Conservation (phyloP, 1,284 basidiomycete genomes). For the Cutaneotrichosporon sp. region DNA sequence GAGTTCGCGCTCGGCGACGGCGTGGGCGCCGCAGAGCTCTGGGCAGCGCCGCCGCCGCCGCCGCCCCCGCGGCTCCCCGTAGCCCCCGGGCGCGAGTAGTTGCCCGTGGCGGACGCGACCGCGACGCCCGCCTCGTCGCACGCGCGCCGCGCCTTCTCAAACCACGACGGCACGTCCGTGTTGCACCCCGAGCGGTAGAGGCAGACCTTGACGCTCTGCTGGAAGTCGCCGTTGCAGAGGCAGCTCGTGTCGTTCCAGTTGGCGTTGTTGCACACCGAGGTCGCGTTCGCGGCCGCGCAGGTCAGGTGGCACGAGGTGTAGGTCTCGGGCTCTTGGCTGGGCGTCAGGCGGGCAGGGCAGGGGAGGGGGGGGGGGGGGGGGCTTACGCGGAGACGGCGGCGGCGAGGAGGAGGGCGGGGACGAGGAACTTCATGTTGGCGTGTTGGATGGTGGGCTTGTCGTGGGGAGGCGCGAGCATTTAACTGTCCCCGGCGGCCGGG, state of each 20-base stretch:
- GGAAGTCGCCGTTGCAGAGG: constrained; percentile 12
- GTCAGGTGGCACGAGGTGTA: constrained; percentile 1
- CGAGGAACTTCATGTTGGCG: constrained; percentile 14
- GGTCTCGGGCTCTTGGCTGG: background rate
- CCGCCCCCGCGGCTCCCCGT: too few species aligned
- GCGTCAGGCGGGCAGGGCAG: too few species aligned
- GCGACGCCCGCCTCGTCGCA: too few species aligned
- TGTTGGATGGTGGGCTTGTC: background rate
- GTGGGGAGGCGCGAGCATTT: too few species aligned
- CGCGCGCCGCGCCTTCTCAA: constrained; percentile 2
- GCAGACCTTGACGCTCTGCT: constrained; percentile 11
- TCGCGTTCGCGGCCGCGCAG: background rate
- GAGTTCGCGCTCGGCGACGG: too few species aligned
- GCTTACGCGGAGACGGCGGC: constrained; percentile 3
- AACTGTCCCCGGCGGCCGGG: too few species aligned
- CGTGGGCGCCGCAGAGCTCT: too few species aligned
- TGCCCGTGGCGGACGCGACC: too few species aligned
- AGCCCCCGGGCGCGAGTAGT: too few species aligned
- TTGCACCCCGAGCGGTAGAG: constrained; percentile 13
- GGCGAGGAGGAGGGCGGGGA: constrained; percentile 5
- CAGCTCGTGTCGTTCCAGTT: constrained; percentile 10
- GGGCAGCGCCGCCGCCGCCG: too few species aligned
- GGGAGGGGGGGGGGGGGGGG: background rate
- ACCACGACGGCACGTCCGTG: constrained; percentile 10
- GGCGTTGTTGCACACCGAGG: background rate